Conservation (phyloP, 164 flowering plant species). For the Vitis labrusca region DNA sequence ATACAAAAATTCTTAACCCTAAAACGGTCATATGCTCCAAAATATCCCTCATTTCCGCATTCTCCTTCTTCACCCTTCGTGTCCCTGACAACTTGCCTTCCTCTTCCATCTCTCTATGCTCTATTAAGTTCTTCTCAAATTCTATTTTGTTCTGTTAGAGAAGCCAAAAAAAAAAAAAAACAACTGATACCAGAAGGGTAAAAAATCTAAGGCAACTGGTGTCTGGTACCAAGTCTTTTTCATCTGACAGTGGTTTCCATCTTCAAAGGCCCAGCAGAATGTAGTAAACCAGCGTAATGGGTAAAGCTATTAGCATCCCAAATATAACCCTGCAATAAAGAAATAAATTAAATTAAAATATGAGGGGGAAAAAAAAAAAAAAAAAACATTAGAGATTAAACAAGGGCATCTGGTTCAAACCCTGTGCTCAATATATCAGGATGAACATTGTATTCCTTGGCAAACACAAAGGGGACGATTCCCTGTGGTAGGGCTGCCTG, state of each 20-base stretch:
- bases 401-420: constrained; percentile 25
- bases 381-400: neutral
- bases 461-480: constrained; percentile 90
- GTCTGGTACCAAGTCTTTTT: neutral
- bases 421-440: constrained; percentile 89
- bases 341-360: neutral
- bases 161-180: constrained; percentile 5
- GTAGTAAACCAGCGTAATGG: constrained; percentile 95
- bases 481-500: constrained; percentile 98
- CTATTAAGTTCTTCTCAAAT: neutral
- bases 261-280: constrained; percentile 78
- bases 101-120: neutral
- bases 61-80: neutral
- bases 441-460: constrained; percentile 90
- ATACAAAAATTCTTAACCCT: neutral
- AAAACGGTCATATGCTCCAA: neutral
- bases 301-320: constrained; percentile 94
- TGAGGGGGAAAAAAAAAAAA: neutral
- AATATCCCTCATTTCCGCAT: neutral
- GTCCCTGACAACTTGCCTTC: neutral
- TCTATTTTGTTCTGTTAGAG: neutral
- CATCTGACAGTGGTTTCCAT: neutral
- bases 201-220: neutral
- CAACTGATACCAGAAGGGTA: neutral
- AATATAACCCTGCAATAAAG: constrained; percentile 79